A percentile compares a stretch with the other conserved stretches of the same genome.
Evolutionary conservation across 2,329 filamentous ascomycete species (phyloP).

Genomic region (Alternaria longipes): DNA sequence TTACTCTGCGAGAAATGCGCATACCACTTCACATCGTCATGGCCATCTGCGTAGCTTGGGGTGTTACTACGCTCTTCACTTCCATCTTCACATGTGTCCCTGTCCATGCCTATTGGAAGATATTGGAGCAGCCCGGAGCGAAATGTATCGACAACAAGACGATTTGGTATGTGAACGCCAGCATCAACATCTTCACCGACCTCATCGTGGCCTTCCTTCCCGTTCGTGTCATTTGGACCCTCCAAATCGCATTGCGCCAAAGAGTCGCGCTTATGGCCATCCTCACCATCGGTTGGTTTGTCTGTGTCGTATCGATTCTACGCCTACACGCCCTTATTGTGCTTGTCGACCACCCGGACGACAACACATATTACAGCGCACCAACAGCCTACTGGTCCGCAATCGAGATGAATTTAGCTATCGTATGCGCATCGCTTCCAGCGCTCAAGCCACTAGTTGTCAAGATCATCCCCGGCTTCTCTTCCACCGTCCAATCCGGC

Average conservation of each 20-base stretch:
- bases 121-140: slow-evolving; percentile 25
- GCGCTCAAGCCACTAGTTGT: slow-evolving; percentile 42
- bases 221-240: slow-evolving; percentile 33
- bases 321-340: slow-evolving; percentile 34
- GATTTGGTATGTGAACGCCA: slow-evolving; percentile 36
- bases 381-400: slow-evolving; percentile 40
- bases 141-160: slow-evolving; percentile 26
- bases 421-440: slow-evolving; percentile 45
- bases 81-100: slow-evolving; percentile 34
- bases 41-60: slow-evolving; percentile 30
- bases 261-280: slow-evolving; percentile 34
- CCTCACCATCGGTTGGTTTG: slow-evolving; percentile 45
- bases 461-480: slow-evolving; percentile 33
- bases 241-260: slow-evolving; percentile 35
- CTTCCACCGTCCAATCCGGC: slow-evolving; percentile 17
- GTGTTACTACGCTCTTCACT: slow-evolving; percentile 20
- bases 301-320: slow-evolving; percentile 44
- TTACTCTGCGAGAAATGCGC: slow-evolving; percentile 33
- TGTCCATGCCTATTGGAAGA: slow-evolving; percentile 33
- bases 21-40: slow-evolving; percentile 35
- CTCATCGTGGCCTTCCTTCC: slow-evolving; percentile 38
- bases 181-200: slow-evolving; percentile 37
- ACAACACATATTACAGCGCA: slow-evolving; percentile 35
- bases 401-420: slow-evolving; percentile 44
- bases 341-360: slow-evolving; percentile 24